A percentile compares a stretch with the other conserved stretches of the same genome.
phyloP scores from a whole-genome alignment of 495 filamentous ascomycete species.

The Hypoxylon subgilvum region DNA sequence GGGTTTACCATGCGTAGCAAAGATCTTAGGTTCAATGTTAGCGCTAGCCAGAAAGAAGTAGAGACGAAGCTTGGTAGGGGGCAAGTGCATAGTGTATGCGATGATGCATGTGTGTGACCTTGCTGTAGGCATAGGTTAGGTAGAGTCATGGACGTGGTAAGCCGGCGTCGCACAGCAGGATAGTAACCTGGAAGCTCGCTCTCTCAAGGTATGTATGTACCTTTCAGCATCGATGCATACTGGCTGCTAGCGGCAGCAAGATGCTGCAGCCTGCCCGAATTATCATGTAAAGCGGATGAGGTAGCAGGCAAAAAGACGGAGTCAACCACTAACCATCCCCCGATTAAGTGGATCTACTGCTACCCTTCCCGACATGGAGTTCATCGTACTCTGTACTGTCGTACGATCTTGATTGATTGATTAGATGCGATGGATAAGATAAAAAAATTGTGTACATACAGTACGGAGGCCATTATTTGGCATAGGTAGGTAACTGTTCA shows the following conservation, averaged over 20 bases:
- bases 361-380: slow-evolving; percentile 2
- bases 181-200: not conserved
- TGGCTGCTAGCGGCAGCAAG: slow-evolving; percentile 13
- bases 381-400: slow-evolving; percentile 26
- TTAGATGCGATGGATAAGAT: slow-evolving; percentile 38
- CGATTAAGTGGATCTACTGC: slow-evolving; percentile 20
- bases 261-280: slow-evolving; percentile 29
- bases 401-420: slow-evolving; percentile 40
- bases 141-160: too few species aligned
- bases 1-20: not conserved
- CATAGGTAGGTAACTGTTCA: too few species aligned
- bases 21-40: not conserved
- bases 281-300: slow-evolving; percentile 24
- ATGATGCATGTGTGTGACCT: too few species aligned
- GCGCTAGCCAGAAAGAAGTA: slow-evolving; percentile 15
- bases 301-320: slow-evolving; percentile 5
- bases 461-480: slow-evolving; percentile 1
- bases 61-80: not conserved
- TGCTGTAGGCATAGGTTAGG: too few species aligned
- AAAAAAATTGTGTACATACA: slow-evolving; percentile 26
- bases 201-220: not conserved
- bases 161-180: too few species aligned
- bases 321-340: slow-evolving; percentile 19
- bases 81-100: not conserved
- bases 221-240: slow-evolving; percentile 12